Evolutionary conservation across 495 filamentous ascomycete genomes (phyloP), one percentile per base, ranked within the genome.

Genomic region (Penicillium pancosmium): DNA sequence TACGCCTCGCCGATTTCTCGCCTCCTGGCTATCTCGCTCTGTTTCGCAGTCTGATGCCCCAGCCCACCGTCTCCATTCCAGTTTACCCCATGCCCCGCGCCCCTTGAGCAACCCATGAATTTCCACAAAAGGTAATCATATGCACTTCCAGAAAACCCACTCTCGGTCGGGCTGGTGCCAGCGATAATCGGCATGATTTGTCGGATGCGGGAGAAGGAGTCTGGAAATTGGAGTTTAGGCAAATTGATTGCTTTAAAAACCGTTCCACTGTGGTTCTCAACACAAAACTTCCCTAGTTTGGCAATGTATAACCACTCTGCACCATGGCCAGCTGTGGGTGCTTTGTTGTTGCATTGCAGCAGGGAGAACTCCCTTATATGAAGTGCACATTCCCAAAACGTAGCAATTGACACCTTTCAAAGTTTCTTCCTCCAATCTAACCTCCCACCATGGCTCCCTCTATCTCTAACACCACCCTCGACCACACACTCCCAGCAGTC

Each of bases 381-480:
- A 58, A 59, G 46, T 18, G 27, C 11, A 35, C 27, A 7, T 16
- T 38, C 54, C 50, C 56, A 7, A 31, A 33, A 18, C 40, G 52
- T 27, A 38, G 31, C 33, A 38, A 21, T 3, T 31, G 27, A 8
- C 27, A 31, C 8, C 27, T 35, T 31, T 12, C 35, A 18, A 46
- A 35, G 6, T 48, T 27, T n/a, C 4, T 48, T 27, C 46, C 27
- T 31, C 4, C 10, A 23, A 25, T n/a, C 46, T 48, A 50, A 55
- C 44, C n/a, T 35, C 49, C 48, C 57, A 70, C 52, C 57, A 73
- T 73, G 70, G 54, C 66, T 51, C 70, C 70, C 51, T 57, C 66
- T 25, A 56, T 71, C 40, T 44, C 62, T 9, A 31, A 31, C 27
- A 31, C 27, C 27, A 31, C 27, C 48, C 63, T 65, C 60, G 63